phyloP scores from a whole-genome alignment of 2,329 filamentous ascomycete species.

The Fusarium irregulare region DNA sequence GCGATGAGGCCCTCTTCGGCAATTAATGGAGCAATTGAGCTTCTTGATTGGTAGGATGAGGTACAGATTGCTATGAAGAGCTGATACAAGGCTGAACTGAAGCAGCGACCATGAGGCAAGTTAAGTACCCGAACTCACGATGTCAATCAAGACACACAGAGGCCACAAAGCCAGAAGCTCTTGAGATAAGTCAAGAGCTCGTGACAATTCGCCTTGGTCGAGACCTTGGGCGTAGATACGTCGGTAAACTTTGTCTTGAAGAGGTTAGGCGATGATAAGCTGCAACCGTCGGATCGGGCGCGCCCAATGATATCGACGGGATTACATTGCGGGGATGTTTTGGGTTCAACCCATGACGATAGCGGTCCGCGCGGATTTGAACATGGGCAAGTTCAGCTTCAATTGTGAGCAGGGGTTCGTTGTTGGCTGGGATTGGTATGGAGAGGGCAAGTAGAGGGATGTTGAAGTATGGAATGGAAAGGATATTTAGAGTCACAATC shows the following conservation, averaged over 20 bases:
- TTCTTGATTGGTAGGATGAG: neutral
- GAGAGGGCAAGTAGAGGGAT: no score
- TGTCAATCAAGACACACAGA: fast-evolving
- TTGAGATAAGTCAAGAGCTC: neutral
- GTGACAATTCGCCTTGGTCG: neutral
- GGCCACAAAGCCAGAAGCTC: neutral
- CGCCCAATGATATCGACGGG: neutral
- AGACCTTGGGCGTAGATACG: conserved; percentile 7
- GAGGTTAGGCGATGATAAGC: conserved; percentile 9
- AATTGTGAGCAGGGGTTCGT: neutral
- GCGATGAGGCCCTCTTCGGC: neutral
- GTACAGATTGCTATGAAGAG: no score
- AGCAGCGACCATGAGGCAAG: neutral
- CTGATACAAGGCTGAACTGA: neutral
- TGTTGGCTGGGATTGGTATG: neutral
- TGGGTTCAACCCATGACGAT: neutral
- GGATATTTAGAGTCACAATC: neutral
- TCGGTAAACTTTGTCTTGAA: conserved; percentile 1
- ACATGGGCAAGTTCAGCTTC: neutral
- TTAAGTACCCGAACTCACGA: conserved; percentile 6
- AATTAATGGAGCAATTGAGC: fast-evolving
- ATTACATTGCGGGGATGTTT: neutral
- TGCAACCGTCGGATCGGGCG: conserved; percentile 23
- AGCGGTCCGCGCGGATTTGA: conserved; percentile 18
- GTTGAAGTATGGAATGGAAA: no score